Evolutionary conservation across 495 filamentous ascomycete genomes (phyloP), one percentile per base, ranked within the genome.

Genomic region (Neurospora sp.): DNA sequence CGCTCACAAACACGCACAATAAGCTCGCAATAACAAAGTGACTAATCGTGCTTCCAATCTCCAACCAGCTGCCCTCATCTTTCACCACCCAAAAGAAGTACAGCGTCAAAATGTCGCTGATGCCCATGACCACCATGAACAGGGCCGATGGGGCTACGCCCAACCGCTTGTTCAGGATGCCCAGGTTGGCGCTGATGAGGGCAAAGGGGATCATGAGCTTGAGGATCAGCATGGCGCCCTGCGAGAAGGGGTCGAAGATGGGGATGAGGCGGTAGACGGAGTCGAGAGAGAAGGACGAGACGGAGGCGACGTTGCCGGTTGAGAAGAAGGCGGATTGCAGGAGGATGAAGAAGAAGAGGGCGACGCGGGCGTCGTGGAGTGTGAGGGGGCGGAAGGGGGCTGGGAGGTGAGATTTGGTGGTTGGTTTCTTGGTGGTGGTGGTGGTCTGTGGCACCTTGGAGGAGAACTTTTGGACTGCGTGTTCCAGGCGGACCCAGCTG

Each of bases 31-130:
- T 98, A 73, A 88, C 88, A 80, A 98, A 99, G 76, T 97, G 93
- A 76, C 88, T 96, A 74, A 99, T 99, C 1, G 92, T 97, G 40
- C 92, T 95, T 68, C 96, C 96, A 78, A 98, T 99, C 77, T 99
- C 96, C 70, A 99, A 83, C 96, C 96, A 99, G 42, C 90, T 93
- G 0, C 96, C 96, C 79, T 98, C 94, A 79, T 99, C 96, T 71
- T 90, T 90, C 8, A 99, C 96, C 79, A 97, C 91, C 87, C 91
- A 99, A 82, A 99, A 99, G 86, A 99, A 99, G 80, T 96, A 94
- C 71, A 99, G 85, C 5, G 96, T 98, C 77, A 98, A 85, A 66
- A 97, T 89, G 80, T 99, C 96, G 69, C 92, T 92, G 68, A 97
- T 88, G 18, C 93, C 91, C 90, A 97, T 97, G 59, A 96, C 93